Evolutionary conservation across 352 stramenopile species (phyloP).

Genomic region (Globisporangium polare): DNA sequence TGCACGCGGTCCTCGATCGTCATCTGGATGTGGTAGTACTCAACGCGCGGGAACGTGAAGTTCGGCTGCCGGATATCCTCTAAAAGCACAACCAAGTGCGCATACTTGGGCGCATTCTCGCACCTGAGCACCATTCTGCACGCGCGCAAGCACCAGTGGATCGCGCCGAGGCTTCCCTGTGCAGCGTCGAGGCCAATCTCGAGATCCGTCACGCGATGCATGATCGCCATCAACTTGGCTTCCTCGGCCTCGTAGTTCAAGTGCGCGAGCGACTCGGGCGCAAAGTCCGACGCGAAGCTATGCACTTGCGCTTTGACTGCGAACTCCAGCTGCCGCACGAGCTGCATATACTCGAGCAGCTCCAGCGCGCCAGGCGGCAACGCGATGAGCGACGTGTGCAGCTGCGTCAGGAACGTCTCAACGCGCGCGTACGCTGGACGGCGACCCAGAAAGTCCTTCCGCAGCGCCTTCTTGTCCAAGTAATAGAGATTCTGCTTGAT

Average conservation of each 20-base stretch:
- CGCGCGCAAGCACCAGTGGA: conserved; percentile 78
- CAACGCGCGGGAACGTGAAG: conserved; percentile 54
- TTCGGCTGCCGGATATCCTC: conserved; percentile 44
- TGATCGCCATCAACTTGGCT: conserved; percentile 32
- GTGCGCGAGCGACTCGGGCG: conserved; percentile 37
- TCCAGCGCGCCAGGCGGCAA: conserved; percentile 45
- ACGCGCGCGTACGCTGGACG: conserved; percentile 49
- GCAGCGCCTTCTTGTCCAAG: conserved; percentile 53
- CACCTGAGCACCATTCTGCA: conserved; percentile 58
- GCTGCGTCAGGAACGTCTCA: conserved; percentile 48
- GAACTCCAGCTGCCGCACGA: conserved; percentile 21
- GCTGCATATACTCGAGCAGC: conserved; percentile 43
- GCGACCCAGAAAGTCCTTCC: conserved; percentile 36
- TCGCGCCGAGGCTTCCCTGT: conserved; percentile 45
- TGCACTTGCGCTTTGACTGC: conserved; percentile 33
- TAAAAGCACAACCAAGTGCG: conserved; percentile 64
- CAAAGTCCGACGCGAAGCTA: conserved; percentile 51
- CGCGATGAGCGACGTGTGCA: conserved; percentile 52
- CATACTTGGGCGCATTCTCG: conserved; percentile 49
- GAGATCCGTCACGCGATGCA: conserved; percentile 54
- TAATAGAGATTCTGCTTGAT: conserved; percentile 69
- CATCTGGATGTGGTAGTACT: conserved; percentile 68
- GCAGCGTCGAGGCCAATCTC: conserved; percentile 55
- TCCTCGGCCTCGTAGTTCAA: conserved; percentile 39
- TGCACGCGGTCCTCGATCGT: conserved; percentile 66